phyloP scores from a whole-genome alignment of 108 stramenopile species.

The Nitzschia sp. region DNA sequence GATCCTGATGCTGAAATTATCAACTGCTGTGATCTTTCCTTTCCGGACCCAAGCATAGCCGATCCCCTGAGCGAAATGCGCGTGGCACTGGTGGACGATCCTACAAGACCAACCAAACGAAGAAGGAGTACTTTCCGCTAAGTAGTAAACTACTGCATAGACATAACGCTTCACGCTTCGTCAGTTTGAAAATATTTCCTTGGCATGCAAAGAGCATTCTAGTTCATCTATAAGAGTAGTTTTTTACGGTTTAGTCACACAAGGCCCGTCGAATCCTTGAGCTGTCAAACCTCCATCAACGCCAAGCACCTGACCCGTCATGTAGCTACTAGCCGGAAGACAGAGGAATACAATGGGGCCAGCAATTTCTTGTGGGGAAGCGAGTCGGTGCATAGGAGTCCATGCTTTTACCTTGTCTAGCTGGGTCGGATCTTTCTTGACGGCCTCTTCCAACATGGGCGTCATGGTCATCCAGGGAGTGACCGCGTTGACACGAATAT shows the following conservation, averaged over 20 bases:
- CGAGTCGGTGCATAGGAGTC: constrained; percentile 77
- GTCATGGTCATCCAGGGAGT: constrained; percentile 91
- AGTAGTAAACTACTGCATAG: neutral
- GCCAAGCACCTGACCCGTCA: constrained; percentile 94
- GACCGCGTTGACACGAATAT: constrained; percentile 87
- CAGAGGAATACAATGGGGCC: constrained; percentile 89
- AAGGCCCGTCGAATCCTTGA: constrained; percentile 78
- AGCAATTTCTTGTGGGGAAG: constrained; percentile 72
- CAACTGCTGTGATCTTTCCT: constrained; percentile 62
- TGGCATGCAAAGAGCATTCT: too few relatives aligned
- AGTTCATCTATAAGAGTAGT: too few relatives aligned
- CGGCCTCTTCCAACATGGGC: constrained; percentile 74
- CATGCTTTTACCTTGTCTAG: constrained; percentile 65
- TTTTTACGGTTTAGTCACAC: constrained; percentile 35
- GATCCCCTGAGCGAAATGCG: constrained; percentile 58
- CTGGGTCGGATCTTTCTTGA: constrained; percentile 51
- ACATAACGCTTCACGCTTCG: neutral
- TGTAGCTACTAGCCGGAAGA: constrained; percentile 85
- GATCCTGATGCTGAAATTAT: constrained; percentile 29
- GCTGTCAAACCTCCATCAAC: constrained; percentile 92
- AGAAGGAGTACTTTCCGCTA: constrained; percentile 9
- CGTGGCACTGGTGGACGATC: constrained; percentile 1
- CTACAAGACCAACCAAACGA: constrained; percentile 8
- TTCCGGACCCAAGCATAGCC: constrained; percentile 68
- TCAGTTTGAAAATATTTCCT: too few relatives aligned